phyloP scores from a whole-genome alignment of 139 green algal genomes.

The Raphidocelis subcapitata region DNA sequence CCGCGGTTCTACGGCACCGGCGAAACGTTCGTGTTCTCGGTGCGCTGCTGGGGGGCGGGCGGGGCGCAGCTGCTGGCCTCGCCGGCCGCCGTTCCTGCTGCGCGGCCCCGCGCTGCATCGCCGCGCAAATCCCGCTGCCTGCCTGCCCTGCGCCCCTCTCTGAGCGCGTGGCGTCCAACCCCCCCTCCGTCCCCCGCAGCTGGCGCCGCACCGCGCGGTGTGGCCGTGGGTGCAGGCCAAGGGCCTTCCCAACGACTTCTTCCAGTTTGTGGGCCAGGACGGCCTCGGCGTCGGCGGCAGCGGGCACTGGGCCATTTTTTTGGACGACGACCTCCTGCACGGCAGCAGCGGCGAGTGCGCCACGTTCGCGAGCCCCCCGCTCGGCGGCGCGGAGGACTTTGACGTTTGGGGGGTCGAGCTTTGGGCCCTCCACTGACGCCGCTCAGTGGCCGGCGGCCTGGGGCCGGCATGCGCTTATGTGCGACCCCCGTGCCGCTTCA shows the following conservation, averaged over 20 bases:
- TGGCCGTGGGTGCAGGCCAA: slow-evolving; percentile 50
- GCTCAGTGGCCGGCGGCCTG: no score
- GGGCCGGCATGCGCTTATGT: no score
- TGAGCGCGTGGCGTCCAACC: no score
- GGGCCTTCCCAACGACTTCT: slow-evolving; percentile 73
- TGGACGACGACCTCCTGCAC: slow-evolving; percentile 72
- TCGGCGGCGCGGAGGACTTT: no score
- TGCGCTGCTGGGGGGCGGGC: slow-evolving; percentile 42
- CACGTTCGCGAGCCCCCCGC: no score
- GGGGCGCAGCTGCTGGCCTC: no score
- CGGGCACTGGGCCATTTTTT: slow-evolving; percentile 69
- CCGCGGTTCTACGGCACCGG: slow-evolving; percentile 79
- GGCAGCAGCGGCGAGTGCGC: no score
- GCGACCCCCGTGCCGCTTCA: no score
- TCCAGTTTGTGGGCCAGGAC: slow-evolving; percentile 64
- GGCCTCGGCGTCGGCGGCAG: slow-evolving; percentile 66
- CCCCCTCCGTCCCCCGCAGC: not conserved
- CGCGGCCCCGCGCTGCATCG: not conserved
- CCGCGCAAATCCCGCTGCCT: no score
- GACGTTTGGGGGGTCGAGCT: no score
- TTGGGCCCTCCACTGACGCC: no score
- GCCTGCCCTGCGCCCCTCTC: no score
- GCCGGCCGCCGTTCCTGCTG: not conserved
- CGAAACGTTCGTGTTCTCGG: slow-evolving; percentile 84
- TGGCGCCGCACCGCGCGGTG: slow-evolving; percentile 49